phyloP scores from a whole-genome alignment of 2,329 filamentous ascomycete species.

The Beauveria asiatica region DNA sequence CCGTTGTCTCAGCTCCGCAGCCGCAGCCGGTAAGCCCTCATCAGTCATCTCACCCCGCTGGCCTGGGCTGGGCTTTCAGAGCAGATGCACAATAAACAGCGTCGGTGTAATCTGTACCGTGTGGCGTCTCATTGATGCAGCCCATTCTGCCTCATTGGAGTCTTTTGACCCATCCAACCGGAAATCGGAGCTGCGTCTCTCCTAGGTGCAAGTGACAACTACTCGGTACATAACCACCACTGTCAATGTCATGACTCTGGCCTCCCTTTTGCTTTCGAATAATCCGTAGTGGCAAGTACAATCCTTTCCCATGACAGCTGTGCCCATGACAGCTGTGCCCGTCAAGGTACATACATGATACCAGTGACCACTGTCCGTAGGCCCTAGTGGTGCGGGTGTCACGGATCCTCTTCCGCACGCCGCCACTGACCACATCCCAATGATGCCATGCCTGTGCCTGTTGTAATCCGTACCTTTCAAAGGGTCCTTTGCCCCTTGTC shows the following conservation, averaged over 20 bases:
- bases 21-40: background rate
- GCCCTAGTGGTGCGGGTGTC: background rate
- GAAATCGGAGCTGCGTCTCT: background rate
- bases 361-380: too few species aligned
- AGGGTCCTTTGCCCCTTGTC: background rate
- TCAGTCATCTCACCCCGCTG: background rate
- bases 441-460: conserved; percentile 1
- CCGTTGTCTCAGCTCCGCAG: background rate
- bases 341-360: too few species aligned
- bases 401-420: background rate
- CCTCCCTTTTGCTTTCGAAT: background rate
- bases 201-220: too few species aligned
- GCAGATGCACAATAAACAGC: background rate
- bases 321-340: too few species aligned
- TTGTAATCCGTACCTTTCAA: too few species aligned
- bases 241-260: background rate
- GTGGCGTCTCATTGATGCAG: background rate
- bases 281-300: too few species aligned
- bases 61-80: too few species aligned
- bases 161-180: background rate
- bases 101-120: too few species aligned
- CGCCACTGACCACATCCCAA: background rate
- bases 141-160: background rate
- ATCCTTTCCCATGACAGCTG: background rate
- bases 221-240: background rate